These are phyloP conservation scores for Leccinellum luteum DNA, from an alignment of 768 basidiomycete genomes.

Conservation along the genomic window DNA sequence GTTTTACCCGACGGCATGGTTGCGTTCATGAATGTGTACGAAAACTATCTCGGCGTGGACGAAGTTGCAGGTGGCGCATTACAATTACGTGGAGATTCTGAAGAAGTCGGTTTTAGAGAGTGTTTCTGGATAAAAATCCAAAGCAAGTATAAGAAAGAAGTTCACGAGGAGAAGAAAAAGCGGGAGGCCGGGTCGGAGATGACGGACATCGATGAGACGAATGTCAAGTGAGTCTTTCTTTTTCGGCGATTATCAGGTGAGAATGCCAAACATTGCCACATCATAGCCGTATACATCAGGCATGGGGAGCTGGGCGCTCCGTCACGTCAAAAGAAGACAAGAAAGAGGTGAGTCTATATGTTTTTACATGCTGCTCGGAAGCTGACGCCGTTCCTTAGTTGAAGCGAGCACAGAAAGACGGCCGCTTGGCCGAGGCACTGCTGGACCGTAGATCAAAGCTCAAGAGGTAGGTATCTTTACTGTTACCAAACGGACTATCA, in stretches of 20 bases:
- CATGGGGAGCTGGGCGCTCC: conserved; percentile 81
- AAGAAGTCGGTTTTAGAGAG: conserved; percentile 81
- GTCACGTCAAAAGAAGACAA: conserved; percentile 70
- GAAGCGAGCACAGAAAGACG: conserved; percentile 75
- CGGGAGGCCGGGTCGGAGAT: conserved; percentile 54
- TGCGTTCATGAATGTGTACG: conserved; percentile 85
- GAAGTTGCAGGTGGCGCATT: conserved; percentile 83
- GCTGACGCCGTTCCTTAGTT: conserved; percentile 44
- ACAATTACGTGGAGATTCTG: conserved; percentile 78
- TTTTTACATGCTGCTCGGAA: conserved; percentile 2
- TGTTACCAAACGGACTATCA: not conserved
- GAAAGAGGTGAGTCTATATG: conserved; percentile 53
- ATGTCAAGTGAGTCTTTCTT: conserved; percentile 59
- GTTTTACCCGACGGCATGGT: conserved; percentile 82
- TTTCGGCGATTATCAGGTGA: conserved; percentile 1
- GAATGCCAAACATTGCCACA: conserved; percentile 2
- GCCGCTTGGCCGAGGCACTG: conserved; percentile 75
- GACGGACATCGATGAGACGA: conserved; percentile 64
- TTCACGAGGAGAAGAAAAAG: conserved; percentile 70
- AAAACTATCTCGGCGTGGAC: conserved; percentile 83
- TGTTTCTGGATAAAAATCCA: conserved; percentile 90
- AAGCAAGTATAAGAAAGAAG: conserved; percentile 84
- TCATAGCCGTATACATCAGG: conserved; percentile 66
- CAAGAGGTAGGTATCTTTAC: conserved; percentile 75
- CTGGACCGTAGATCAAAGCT: conserved; percentile 79